Base-by-base conservation (phyloP, 1,139 yeast genomes). In the Suhomyces maxii region DNA sequence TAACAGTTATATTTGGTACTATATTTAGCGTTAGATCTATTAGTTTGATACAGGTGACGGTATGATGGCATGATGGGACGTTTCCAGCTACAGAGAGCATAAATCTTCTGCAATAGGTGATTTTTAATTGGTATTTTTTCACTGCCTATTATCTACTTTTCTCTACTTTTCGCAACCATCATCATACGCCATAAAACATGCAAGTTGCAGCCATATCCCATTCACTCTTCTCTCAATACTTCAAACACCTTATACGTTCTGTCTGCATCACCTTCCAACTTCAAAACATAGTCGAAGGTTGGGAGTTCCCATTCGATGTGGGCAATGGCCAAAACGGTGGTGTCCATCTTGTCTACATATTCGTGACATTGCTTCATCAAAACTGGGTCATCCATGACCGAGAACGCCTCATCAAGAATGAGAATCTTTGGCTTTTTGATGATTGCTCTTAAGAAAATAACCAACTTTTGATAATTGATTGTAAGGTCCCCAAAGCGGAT, bases 321-420 rank as follows among this genome's bases (percentile, higher is more conserved):
- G 0, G 96, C 96, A 36, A 91, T 87, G 1, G 85, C 73, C 40
- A 91, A 72, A 6, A 86, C 82, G 0, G 95, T 84, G 2, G 91
- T 86, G 4, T 79, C 75, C 73, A 86, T 81, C 2, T 54, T 34
- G 37, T 80, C 77, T 12, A 90, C 70, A n/a, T 85, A 60, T 12
- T 72, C 69, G 58, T 88, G 90, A 53, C 97, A 90, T 50, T 73
- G 73, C 25, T 73, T 70, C 64, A 90, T 77, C 36, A 84, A 73
- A 30, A 69, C 52, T 33, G 61, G 78, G 48, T 82, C 85, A 42
- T 86, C 89, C 95, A 91, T 89, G 30, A 93, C 95, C 12, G 96
- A 87, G 52, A 93, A 83, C 0, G 98, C 96, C 68, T 93, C 99
- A 62, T 93, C 99, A 3, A 93, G 71, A 45, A 93, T 86, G 41